These are phyloP conservation scores for Fusarium incarnatum DNA, from an alignment of 2,329 filamentous ascomycete species.

Conservation along the genomic window DNA sequence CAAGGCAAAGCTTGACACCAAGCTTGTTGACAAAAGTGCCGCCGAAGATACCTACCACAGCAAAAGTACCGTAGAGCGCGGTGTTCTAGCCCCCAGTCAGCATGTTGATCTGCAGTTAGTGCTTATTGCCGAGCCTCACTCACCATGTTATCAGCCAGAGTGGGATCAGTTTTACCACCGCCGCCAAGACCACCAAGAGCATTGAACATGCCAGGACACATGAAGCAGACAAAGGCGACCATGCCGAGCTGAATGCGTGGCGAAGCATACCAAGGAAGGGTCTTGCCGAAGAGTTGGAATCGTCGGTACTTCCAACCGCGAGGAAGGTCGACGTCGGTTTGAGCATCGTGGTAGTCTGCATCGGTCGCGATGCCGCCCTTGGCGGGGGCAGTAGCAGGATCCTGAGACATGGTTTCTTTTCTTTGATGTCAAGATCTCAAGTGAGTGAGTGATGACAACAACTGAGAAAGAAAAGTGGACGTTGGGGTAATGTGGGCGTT, in stretches of 20 bases:
- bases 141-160: slow-evolving; percentile 54
- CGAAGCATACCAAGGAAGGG: slow-evolving; percentile 72
- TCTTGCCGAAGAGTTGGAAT: slow-evolving; percentile 32
- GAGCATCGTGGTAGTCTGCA: slow-evolving; percentile 22
- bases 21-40: slow-evolving; percentile 82
- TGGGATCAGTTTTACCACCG: slow-evolving; percentile 63
- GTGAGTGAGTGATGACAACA: neutral
- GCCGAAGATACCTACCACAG: slow-evolving; percentile 74
- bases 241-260: slow-evolving; percentile 77
- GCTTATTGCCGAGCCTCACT: slow-evolving; percentile 19
- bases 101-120: neutral
- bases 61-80: slow-evolving; percentile 77
- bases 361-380: slow-evolving; percentile 22
- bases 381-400: slow-evolving; percentile 6
- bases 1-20: slow-evolving; percentile 74
- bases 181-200: slow-evolving; percentile 73
- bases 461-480: neutral
- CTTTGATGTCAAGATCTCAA: neutral
- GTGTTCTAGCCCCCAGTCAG: slow-evolving; percentile 52
- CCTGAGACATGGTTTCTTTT: slow-evolving; percentile 21
- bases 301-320: slow-evolving; percentile 43
- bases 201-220: slow-evolving; percentile 80
- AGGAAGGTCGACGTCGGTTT: slow-evolving; percentile 23
- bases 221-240: slow-evolving; percentile 67
- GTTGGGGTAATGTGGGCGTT: slow-evolving; percentile 10